Conservation (phyloP, 106 monocot genomes). For the Narthecium ossifragum region DNA sequence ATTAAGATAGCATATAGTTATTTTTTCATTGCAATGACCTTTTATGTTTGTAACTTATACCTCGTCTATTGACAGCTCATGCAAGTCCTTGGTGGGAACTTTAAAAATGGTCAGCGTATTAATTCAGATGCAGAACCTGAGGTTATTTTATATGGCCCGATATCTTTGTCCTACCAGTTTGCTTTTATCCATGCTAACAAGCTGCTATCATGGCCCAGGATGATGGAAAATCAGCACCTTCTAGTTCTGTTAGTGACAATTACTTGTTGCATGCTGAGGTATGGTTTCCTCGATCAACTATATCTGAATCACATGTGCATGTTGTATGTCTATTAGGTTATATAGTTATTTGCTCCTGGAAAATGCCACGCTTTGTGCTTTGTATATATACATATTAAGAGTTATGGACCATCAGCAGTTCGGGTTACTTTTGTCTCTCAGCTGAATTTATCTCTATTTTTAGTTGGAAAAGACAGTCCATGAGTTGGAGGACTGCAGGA, state of each 20-base stretch:
- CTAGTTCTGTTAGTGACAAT: constrained; percentile 14
- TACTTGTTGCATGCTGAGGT: constrained; percentile 40
- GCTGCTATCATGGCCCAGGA: constrained; percentile 15
- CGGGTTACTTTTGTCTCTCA: not conserved
- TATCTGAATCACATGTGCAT: not conserved
- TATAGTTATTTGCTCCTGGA: too few species aligned
- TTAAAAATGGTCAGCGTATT: constrained; percentile 18
- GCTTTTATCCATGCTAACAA: constrained; percentile 2
- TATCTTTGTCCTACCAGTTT: not conserved
- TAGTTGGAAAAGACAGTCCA: constrained; percentile 57
- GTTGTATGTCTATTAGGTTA: too few species aligned
- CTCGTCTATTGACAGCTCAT: constrained; percentile 37
- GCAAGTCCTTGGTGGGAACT: constrained; percentile 50
- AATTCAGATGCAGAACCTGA: constrained; percentile 6
- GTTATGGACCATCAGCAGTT: not conserved
- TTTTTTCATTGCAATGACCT: too few species aligned
- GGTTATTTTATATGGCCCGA: constrained; percentile 23
- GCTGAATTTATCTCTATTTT: constrained; percentile 3
- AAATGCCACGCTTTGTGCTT: too few species aligned
- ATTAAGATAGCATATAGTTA: not conserved
- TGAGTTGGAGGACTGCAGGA: constrained; percentile 76
- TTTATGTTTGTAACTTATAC: not conserved
- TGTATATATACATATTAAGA: too few species aligned
- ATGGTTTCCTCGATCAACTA: not conserved
- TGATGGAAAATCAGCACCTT: constrained; percentile 6